Conservation (phyloP, 148 eudicot species). For the Limonium bicolor region DNA sequence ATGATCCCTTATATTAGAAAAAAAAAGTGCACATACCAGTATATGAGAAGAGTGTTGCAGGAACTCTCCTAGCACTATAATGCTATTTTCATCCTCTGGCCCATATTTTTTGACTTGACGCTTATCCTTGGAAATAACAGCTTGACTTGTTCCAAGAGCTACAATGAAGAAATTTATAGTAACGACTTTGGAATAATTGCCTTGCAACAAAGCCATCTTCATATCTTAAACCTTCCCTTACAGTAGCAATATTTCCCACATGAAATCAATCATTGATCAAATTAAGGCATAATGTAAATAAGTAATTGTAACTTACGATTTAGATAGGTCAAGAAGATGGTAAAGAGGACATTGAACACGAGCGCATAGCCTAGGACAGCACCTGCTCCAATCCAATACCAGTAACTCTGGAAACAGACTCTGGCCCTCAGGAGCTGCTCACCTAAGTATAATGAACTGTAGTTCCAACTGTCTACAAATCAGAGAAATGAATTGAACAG, state of each 20-base stretch:
- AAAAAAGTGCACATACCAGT: conserved; percentile 28
- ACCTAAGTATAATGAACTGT: conserved; percentile 48
- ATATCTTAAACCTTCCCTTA: no score
- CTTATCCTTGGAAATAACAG: conserved; percentile 31
- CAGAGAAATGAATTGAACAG: conserved; percentile 4
- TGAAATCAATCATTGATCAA: no score
- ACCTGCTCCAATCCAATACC: conserved; percentile 97
- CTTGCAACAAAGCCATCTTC: no score
- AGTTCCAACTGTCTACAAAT: conserved; percentile 49
- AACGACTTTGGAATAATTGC: no score
- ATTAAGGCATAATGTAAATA: no score
- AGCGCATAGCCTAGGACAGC: conserved; percentile 77
- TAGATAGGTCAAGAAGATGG: conserved; percentile 65
- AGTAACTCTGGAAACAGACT: conserved; percentile 67
- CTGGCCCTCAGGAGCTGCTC: conserved; percentile 61
- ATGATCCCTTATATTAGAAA: background rate
- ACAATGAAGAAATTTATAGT: conserved; percentile 12
- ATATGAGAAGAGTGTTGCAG: conserved; percentile 68
- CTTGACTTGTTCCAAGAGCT: conserved; percentile 70
- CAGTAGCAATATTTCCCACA: no score
- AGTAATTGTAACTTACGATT: conserved; percentile 81
- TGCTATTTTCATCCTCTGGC: conserved; percentile 14
- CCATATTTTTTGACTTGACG: conserved; percentile 14
- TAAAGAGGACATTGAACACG: conserved; percentile 69
- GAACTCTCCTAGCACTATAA: conserved; percentile 47